Evolutionary conservation across 768 basidiomycete genomes (phyloP).

Genomic region (Lactarius sanguifluus): DNA sequence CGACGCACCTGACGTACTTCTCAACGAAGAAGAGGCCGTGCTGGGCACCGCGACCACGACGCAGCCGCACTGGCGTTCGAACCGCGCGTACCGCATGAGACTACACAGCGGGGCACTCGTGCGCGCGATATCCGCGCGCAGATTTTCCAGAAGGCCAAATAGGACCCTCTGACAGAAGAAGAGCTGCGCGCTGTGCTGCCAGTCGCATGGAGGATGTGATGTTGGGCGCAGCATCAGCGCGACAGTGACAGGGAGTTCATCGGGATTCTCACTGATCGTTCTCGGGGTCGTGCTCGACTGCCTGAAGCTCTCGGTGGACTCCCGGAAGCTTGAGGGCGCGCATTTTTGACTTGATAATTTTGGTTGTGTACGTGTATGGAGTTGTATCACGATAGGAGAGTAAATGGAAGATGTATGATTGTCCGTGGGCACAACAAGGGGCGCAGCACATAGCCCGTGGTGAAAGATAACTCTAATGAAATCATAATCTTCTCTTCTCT

Average conservation of each 20-base stretch:
- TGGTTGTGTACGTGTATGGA: too few species aligned
- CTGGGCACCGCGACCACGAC: slow-evolving; percentile 70
- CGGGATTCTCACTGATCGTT: slow-evolving; percentile 67
- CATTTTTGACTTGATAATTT: neutral
- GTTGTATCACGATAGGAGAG: too few species aligned
- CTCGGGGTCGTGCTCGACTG: slow-evolving; percentile 37
- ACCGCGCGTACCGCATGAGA: slow-evolving; percentile 62
- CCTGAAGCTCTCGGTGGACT: slow-evolving; percentile 3
- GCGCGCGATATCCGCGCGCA: slow-evolving; percentile 49
- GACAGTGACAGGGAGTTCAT: slow-evolving; percentile 31
- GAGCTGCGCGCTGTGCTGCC: slow-evolving; percentile 43
- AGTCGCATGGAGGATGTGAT: slow-evolving; percentile 67
- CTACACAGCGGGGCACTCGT: slow-evolving; percentile 57
- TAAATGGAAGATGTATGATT: too few species aligned
- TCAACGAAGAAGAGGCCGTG: slow-evolving; percentile 74
- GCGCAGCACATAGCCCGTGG: too few species aligned
- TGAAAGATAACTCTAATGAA: too few species aligned
- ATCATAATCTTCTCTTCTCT: too few species aligned
- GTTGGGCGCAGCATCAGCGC: slow-evolving; percentile 46
- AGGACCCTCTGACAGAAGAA: neutral
- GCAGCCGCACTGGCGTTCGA: slow-evolving; percentile 58
- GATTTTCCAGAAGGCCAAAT: slow-evolving; percentile 25
- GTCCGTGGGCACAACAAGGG: too few species aligned
- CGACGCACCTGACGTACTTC: slow-evolving; percentile 49
- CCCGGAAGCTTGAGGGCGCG: neutral